These are phyloP conservation scores for Hydrangea macrophylla DNA, from an alignment of 148 eudicot species.

Conservation along the genomic window DNA sequence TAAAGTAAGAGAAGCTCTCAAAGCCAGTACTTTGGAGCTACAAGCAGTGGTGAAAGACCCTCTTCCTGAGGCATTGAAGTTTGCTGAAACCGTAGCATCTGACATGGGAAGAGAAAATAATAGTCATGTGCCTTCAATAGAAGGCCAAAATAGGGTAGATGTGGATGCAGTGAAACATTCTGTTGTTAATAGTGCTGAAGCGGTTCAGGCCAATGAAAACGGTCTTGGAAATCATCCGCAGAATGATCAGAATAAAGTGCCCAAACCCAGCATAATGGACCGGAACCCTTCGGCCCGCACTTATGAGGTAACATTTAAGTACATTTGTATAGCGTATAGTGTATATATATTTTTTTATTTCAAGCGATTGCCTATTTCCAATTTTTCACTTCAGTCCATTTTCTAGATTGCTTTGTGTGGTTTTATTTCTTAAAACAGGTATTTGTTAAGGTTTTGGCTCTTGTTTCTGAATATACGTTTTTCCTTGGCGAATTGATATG, in stretches of 20 bases:
- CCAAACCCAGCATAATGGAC: slow-evolving; percentile 52
- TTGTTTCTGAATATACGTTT: too few relatives aligned
- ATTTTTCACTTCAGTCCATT: too few relatives aligned
- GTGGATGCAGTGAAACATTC: slow-evolving; percentile 12
- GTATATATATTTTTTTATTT: background rate
- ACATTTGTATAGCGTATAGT: too few relatives aligned
- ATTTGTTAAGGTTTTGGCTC: too few relatives aligned
- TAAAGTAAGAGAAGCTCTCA: slow-evolving; percentile 37
- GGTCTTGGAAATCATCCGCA: background rate
- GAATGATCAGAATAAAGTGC: slow-evolving; percentile 13
- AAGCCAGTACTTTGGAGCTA: slow-evolving; percentile 42
- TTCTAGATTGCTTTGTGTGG: too few relatives aligned
- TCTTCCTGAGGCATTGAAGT: slow-evolving; percentile 39
- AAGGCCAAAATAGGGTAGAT: slow-evolving; percentile 3
- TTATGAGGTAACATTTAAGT: slow-evolving; percentile 41
- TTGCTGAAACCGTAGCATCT: slow-evolving; percentile 28
- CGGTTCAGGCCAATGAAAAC: slow-evolving; percentile 14
- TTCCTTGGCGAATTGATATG: too few relatives aligned
- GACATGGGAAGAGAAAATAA: slow-evolving; percentile 11
- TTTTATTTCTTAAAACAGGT: too few relatives aligned
- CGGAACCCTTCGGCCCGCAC: slow-evolving; percentile 45
- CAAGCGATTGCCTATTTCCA: too few relatives aligned
- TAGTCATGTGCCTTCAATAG: slow-evolving; percentile 17
- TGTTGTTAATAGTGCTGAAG: slow-evolving; percentile 15
- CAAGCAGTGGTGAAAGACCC: slow-evolving; percentile 52